Base-by-base conservation (phyloP, 2,329 filamentous ascomycete species). In the Arthrobotrys pseudoclavata region DNA sequence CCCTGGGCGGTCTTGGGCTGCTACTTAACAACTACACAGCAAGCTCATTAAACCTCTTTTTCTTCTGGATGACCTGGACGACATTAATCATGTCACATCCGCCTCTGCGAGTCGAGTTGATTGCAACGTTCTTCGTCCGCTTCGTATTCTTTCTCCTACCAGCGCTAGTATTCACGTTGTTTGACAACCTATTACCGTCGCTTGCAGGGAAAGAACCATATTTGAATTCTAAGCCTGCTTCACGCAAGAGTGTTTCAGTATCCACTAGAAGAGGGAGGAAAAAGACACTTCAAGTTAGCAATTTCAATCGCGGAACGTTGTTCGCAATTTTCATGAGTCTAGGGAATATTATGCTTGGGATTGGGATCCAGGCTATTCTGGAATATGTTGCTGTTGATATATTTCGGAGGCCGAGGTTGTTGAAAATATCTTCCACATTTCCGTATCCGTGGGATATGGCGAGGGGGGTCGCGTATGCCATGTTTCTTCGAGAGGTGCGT, bases 41-140 rank as follows among this genome's bases (percentile, higher is more conserved):
- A 48, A 95, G 93, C 0, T 94, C 91, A 0, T 86, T 97, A 79
- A 97, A 96, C 83, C 85, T 97, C 24, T 85, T 96, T 79, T 94
- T 97, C 86, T 96, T 97, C 84, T 95, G 94, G 83, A 88, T 97
- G 85, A 95, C 92, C 80, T 97, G 94, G 94, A 89, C 90, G 4
- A 95, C 92, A 0, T 87, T 97, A 34, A 89, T 96, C 45, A 86
- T 95, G 2, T 91, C 91, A 5, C 91, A 96, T 81, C 87, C 91
- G 0, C 90, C 92, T 0, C 85, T 96, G 15, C 88, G 89, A 74
- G 89, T 97, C 71, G 93, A 97, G 83, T 83, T 96, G 0, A 85
- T 92, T 64, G 92, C 90, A 69, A 90, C 91, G 0, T 83, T 92
- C 4, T 87, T 88, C 24, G 85, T 94, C 60, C 90, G 92, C 48